Percentiles rank a stretch among this genome's conserved stretches.
These are phyloP conservation scores for Fusarium denticulatum DNA, from an alignment of 2,329 filamentous ascomycete species.

Conservation along the genomic window DNA sequence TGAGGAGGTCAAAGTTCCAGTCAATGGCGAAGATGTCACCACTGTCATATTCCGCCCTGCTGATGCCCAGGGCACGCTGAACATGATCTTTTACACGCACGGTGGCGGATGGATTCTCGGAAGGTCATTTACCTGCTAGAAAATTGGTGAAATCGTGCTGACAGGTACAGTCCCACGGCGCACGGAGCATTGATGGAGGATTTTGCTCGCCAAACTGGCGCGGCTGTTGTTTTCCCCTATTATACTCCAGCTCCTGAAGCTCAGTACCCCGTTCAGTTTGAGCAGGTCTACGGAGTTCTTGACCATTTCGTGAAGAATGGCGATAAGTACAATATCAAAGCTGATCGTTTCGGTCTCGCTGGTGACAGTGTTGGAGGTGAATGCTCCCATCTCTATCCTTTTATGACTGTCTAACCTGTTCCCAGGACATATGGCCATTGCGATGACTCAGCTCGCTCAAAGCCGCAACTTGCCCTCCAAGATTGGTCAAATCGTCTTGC, in stretches of 20 bases:
- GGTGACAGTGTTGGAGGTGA: constrained; percentile 27
- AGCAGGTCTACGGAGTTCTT: constrained; percentile 10
- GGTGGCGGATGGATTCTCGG: constrained; percentile 29
- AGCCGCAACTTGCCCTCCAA: neutral
- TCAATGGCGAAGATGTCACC: neutral
- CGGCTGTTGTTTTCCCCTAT: constrained; percentile 23
- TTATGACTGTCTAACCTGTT: neutral
- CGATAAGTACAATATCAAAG: constrained; percentile 1
- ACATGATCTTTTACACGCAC: constrained; percentile 29
- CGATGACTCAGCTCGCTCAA: constrained; percentile 14
- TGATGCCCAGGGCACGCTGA: neutral
- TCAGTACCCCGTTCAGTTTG: constrained; percentile 24
- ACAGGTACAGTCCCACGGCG: neutral
- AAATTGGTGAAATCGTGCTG: neutral
- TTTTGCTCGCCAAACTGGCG: constrained; percentile 17
- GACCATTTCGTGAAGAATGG: constrained; percentile 16
- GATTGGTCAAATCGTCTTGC: constrained; percentile 8
- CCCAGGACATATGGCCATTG: constrained; percentile 26
- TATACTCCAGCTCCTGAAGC: constrained; percentile 25
- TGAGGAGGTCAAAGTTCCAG: neutral
- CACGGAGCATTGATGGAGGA: constrained; percentile 28
- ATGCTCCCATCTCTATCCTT: accelerated
- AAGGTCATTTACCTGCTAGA: neutral
- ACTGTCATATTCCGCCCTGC: constrained; percentile 10
- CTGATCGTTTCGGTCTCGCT: constrained; percentile 1